Conservation (phyloP, 2,329 filamentous ascomycete genomes). For the Paraconiothyrium brasiliense region DNA sequence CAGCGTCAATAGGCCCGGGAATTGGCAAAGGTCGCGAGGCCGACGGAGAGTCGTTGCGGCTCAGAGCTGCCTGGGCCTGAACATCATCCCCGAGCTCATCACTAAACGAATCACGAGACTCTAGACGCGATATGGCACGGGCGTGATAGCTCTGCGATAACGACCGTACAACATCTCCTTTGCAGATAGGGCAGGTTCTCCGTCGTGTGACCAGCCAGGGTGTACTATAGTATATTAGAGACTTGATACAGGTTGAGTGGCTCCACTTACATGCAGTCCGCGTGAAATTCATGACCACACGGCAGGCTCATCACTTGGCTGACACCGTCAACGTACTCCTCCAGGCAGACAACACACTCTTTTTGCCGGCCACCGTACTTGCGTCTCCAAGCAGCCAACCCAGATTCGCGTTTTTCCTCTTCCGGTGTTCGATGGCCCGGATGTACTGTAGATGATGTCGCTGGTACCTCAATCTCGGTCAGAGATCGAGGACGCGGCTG, state of each 20-base stretch:
- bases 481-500: constrained; percentile 70
- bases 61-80: constrained; percentile 57
- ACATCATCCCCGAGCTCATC: constrained; percentile 54
- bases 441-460: constrained; percentile 42
- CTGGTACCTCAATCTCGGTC: constrained; percentile 68
- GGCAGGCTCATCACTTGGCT: constrained; percentile 96
- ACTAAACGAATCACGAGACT: constrained; percentile 49
- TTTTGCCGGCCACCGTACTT: constrained; percentile 73
- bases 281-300: constrained; percentile 98
- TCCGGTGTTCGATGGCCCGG: constrained; percentile 47
- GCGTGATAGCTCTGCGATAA: constrained; percentile 47
- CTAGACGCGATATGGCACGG: constrained; percentile 33
- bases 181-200: constrained; percentile 98
- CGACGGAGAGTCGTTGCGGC: constrained; percentile 59
- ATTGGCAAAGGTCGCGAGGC: constrained; percentile 59
- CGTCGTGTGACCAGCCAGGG: constrained; percentile 96
- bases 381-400: constrained; percentile 62
- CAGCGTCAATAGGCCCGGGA: constrained; percentile 28
- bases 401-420: constrained; percentile 63
- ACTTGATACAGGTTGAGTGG: constrained; percentile 19
- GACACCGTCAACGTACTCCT: constrained; percentile 94
- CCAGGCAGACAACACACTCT: constrained; percentile 95
- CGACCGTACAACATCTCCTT: constrained; percentile 85
- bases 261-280: constrained; percentile 90
- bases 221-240: constrained; percentile 66